Conservation (phyloP, 257 asterid genomes). For the Nicotiana tabacum region DNA sequence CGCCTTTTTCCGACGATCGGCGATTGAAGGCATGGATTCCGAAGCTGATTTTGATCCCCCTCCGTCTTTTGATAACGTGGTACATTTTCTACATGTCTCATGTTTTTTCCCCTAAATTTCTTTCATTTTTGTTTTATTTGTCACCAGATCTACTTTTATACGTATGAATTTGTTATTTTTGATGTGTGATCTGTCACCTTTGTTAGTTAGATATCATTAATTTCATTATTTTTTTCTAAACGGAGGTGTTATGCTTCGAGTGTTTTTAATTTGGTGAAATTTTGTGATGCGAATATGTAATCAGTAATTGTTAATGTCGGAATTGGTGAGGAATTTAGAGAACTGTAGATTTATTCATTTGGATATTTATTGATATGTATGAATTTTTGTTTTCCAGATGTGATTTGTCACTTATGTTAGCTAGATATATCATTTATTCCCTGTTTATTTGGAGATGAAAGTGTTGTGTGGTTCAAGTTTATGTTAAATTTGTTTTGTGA, state of each 20-base stretch:
- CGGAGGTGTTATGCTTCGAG: background rate
- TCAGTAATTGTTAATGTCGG: background rate
- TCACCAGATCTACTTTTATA: constrained; percentile 15
- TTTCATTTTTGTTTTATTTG: constrained; percentile 17
- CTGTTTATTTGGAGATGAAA: background rate
- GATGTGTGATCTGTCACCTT: background rate
- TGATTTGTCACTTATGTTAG: background rate
- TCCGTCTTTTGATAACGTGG: constrained; percentile 55
- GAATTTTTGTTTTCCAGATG: background rate
- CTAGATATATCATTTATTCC: background rate
- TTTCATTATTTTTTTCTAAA: background rate
- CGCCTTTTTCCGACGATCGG: background rate
- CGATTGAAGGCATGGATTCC: constrained; percentile 26
- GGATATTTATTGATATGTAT: background rate
- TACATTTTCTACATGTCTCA: constrained; percentile 26
- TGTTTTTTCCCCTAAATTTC: background rate
- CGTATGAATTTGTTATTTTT: background rate
- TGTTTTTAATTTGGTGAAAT: background rate
- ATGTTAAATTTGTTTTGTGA: background rate
- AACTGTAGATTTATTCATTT: background rate
- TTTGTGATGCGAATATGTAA: constrained; percentile 1
- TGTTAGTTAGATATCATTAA: background rate
- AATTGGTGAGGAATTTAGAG: background rate
- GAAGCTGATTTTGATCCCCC: constrained; percentile 31
- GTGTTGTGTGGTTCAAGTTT: background rate